These are phyloP conservation scores for Mrakiaceae sp. DNA, from an alignment of 1,284 basidiomycete species.

Conservation along the genomic window DNA sequence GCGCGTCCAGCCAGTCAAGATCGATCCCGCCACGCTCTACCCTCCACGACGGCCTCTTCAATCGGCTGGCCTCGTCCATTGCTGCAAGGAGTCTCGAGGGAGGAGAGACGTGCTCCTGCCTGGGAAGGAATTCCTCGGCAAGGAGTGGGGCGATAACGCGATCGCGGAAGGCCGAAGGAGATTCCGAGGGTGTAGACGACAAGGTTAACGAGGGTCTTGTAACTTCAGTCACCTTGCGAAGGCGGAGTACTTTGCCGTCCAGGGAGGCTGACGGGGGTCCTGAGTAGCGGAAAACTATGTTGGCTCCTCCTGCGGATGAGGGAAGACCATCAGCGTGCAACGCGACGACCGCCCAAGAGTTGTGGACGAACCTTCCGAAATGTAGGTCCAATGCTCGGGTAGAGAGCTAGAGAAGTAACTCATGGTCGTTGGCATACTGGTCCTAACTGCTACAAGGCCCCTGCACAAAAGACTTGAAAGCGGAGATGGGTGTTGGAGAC, in stretches of 20 bases:
- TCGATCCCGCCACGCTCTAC: background rate
- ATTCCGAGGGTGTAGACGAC: background rate
- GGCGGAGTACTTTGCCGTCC: slow-evolving; percentile 4
- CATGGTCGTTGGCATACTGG: background rate
- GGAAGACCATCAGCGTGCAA: background rate
- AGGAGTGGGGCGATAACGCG: slow-evolving; percentile 4
- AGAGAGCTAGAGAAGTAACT: background rate
- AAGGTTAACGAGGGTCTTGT: background rate
- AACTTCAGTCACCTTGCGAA: background rate
- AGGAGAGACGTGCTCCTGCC: background rate
- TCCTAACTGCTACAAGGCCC: too few relatives aligned
- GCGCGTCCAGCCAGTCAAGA: background rate
- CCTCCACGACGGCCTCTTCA: slow-evolving; percentile 1
- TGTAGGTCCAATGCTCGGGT: slow-evolving; percentile 1
- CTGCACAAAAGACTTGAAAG: too few relatives aligned
- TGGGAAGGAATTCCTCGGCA: slow-evolving; percentile 2
- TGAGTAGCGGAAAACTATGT: slow-evolving; percentile 11
- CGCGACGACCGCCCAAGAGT: too few relatives aligned
- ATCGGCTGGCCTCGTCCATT: background rate
- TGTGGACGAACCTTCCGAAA: background rate
- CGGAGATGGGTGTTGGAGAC: too few relatives aligned
- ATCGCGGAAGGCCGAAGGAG: background rate
- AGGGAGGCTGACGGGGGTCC: background rate
- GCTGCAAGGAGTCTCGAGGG: background rate
- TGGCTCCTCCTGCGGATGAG: slow-evolving; percentile 10